A percentile compares a stretch with the other conserved stretches of the same genome.
phyloP scores from a whole-genome alignment of 768 basidiomycete species.

The Phlebiopsis flavidoalba region DNA sequence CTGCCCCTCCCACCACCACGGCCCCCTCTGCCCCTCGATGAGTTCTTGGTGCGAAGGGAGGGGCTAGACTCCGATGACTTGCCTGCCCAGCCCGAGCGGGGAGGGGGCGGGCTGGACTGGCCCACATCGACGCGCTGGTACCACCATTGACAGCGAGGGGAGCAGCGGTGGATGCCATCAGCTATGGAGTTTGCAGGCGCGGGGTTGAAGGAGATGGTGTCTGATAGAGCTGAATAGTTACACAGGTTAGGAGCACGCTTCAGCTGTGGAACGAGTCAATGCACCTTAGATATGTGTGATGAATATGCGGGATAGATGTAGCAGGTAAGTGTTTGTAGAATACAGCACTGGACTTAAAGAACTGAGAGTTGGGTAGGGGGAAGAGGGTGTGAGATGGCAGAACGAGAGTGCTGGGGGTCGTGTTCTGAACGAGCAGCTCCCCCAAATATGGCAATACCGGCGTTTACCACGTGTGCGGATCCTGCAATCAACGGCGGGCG shows the following conservation, averaged over 20 bases:
- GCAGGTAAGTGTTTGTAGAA: not conserved
- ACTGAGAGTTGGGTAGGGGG: not conserved
- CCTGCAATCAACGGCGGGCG: not conserved
- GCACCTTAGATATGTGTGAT: not conserved
- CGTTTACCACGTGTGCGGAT: conserved; percentile 5
- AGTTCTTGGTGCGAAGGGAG: conserved; percentile 18
- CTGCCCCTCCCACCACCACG: conserved; percentile 28
- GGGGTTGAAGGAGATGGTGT: not conserved
- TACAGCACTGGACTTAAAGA: not conserved
- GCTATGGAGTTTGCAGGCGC: not conserved
- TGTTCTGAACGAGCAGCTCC: conserved; percentile 2
- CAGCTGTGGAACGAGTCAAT: not conserved
- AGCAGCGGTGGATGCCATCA: conserved; percentile 20
- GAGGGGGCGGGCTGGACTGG: conserved; percentile 14
- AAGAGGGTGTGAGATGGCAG: not conserved
- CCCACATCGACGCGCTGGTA: conserved; percentile 18
- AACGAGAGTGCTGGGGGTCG: conserved; percentile 1
- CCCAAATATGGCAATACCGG: conserved; percentile 4
- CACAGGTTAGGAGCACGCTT: not conserved
- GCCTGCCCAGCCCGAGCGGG: conserved; percentile 15
- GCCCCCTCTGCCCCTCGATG: conserved; percentile 26
- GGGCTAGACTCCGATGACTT: conserved; percentile 20
- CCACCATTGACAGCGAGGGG: conserved; percentile 15
- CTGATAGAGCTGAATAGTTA: not conserved
- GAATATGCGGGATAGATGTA: not conserved